Evolutionary conservation across 2,329 filamentous ascomycete species (phyloP), one percentile per base, ranked within the genome.

Genomic region (Amesomyces nigricolor): DNA sequence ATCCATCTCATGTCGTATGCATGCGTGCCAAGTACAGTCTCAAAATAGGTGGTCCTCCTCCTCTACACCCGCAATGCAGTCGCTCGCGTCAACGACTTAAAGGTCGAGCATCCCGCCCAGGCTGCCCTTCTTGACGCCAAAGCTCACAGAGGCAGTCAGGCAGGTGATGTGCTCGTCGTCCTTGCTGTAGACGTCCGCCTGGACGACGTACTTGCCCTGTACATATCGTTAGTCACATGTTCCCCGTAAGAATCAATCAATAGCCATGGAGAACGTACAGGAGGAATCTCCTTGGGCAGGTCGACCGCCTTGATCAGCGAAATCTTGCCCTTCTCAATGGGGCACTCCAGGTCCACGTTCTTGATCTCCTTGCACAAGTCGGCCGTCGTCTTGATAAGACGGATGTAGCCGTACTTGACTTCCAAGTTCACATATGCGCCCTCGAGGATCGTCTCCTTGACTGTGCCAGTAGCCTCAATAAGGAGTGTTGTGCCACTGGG

Each of bases 381-480:
- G 66, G 86, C 85, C 63, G 79, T 81, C 62, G 88, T 88, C 71
- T 82, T 89, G 72, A 99, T 83, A 61, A 99, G 81, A 53, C 85
- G 88, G 71, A 99, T 96, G 62, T 96, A 78, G 58, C 92, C 92
- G 72, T 95, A 96, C 75, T 96, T 96, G 74, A 99, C 92, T 63
- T 85, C 81, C 40, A 99, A 71, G 47, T 86, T 78, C 60, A 96
- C 87, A 65, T 88, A 89, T 58, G 92, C 89, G 56, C 90, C 92
- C 56, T 90, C 70, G 53, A 84, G 80, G 61, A 99, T 84, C 50
- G 78, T 73, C 67, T 95, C 73, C 63, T 79, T 80, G 61, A 97
- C 80, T n/a, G 75, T 82, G 55, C 92, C 94, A 32, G 75, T 78
- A 46, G 91, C 94, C 61, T 83, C 82, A 75, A 99, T 95, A 57